Conservation (phyloP, 768 basidiomycete genomes). For the Macrolepiota albuminosa region DNA sequence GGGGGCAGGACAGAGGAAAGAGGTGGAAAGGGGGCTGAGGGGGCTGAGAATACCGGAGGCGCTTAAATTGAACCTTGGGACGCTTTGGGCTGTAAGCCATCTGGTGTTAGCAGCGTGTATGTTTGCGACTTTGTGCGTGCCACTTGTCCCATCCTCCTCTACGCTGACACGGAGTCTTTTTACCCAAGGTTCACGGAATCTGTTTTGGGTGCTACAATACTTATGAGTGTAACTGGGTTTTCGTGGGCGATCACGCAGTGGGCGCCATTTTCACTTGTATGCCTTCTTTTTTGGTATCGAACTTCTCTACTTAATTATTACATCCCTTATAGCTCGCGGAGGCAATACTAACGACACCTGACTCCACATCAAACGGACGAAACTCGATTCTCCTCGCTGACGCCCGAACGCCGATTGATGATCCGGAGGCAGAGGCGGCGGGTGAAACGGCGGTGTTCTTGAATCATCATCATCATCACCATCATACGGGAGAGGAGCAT, state of each 20-base stretch:
- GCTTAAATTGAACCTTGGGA: slow-evolving; percentile 57
- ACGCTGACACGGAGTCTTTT: not conserved
- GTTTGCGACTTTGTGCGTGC: slow-evolving; percentile 76
- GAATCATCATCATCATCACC: not conserved
- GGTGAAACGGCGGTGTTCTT: slow-evolving; percentile 19
- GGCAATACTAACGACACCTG: slow-evolving; percentile 71
- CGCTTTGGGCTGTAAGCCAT: slow-evolving; percentile 77
- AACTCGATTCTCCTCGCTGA: slow-evolving; percentile 41
- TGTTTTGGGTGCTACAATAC: slow-evolving; percentile 64
- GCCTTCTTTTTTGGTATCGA: slow-evolving; percentile 17
- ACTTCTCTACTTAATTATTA: not conserved
- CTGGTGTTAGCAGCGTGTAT: slow-evolving; percentile 71
- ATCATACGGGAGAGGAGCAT: not conserved
- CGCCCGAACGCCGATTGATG: slow-evolving; percentile 33
- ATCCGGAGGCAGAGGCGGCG: slow-evolving; percentile 26
- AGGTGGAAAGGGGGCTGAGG: not conserved
- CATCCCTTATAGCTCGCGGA: slow-evolving; percentile 62
- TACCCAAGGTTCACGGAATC: slow-evolving; percentile 59
- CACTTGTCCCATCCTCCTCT: not conserved
- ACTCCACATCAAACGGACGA: slow-evolving; percentile 26
- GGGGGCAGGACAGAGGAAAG: not conserved
- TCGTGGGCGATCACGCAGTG: slow-evolving; percentile 93
- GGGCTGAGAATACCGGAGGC: slow-evolving; percentile 30
- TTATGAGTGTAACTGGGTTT: slow-evolving; percentile 79
- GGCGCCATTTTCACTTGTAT: slow-evolving; percentile 87